Percentiles rank a stretch among this genome's conserved stretches.
phyloP scores from a whole-genome alignment of 805 yeast genomes.

The Candida andamanensis region DNA sequence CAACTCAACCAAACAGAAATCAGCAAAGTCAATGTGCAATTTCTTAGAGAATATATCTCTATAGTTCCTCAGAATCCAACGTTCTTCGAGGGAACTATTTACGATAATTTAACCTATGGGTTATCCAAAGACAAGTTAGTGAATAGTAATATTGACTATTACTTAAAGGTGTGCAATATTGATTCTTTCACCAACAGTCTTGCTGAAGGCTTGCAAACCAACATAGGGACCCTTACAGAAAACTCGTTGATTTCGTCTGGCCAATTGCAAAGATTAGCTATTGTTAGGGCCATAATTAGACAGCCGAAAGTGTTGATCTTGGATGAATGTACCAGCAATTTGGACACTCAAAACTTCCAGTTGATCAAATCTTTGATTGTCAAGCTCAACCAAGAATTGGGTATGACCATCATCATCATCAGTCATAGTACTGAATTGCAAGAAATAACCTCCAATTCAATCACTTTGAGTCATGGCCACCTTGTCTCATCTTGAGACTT shows the following conservation, averaged over 20 bases:
- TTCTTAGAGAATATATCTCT: slow-evolving; percentile 51
- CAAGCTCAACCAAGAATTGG: slow-evolving; percentile 38
- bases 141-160: slow-evolving; percentile 29
- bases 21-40: slow-evolving; percentile 36
- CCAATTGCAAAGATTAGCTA: slow-evolving; percentile 78
- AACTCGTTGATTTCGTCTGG: slow-evolving; percentile 72
- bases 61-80: slow-evolving; percentile 73
- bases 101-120: slow-evolving; percentile 69
- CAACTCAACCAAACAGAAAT: slow-evolving; percentile 42
- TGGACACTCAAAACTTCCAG: slow-evolving; percentile 61
- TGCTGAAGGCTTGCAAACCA: slow-evolving; percentile 56
- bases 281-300: slow-evolving; percentile 75
- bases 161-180: slow-evolving; percentile 45
- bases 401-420: slow-evolving; percentile 49
- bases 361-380: slow-evolving; percentile 49
- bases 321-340: slow-evolving; percentile 88
- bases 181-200: slow-evolving; percentile 49
- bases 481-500: slow-evolving; percentile 23
- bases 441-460: slow-evolving; percentile 47
- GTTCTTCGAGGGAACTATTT: slow-evolving; percentile 69
- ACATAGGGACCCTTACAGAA: slow-evolving; percentile 37
- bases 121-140: slow-evolving; percentile 17
- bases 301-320: slow-evolving; percentile 61
- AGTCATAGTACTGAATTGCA: slow-evolving; percentile 74
- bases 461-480: slow-evolving; percentile 46